Percentiles rank a stretch among this genome's conserved stretches.
Evolutionary conservation across 2,329 filamentous ascomycete genomes (phyloP).

Genomic region (Pseudogymnoascus sp.): DNA sequence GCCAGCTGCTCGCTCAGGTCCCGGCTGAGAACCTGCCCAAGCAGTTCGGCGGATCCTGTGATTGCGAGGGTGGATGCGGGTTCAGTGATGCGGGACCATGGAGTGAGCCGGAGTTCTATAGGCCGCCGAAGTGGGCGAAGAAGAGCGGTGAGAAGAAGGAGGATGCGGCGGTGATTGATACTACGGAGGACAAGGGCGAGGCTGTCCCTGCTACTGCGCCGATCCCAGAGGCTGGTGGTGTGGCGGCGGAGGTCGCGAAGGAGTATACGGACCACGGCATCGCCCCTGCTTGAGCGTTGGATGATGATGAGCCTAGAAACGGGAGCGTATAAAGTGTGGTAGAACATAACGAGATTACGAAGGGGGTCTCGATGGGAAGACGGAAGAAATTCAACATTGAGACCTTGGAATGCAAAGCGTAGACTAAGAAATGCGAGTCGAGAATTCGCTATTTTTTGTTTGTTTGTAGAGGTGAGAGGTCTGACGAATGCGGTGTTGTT

Average conservation of each 20-base stretch:
- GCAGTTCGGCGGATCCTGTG: conserved; percentile 74
- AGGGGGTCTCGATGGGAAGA: background rate
- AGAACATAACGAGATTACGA: conserved; percentile 4
- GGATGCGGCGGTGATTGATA: conserved; percentile 29
- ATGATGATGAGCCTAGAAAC: background rate
- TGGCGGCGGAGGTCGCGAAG: background rate
- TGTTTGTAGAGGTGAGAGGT: background rate
- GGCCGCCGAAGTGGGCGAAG: conserved; percentile 56
- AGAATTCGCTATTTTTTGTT: background rate
- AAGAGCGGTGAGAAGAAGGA: conserved; percentile 31
- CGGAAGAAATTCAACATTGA: background rate
- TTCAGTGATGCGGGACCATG: conserved; percentile 88
- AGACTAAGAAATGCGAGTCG: background rate
- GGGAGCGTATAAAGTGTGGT: background rate
- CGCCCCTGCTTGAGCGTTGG: background rate
- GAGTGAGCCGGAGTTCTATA: conserved; percentile 61
- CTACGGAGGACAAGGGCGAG: conserved; percentile 21
- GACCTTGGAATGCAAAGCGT: background rate
- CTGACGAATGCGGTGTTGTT: background rate
- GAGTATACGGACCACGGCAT: background rate
- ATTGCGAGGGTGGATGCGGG: conserved; percentile 73
- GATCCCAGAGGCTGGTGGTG: background rate
- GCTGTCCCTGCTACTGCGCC: conserved; percentile 15
- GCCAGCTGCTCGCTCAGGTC: conserved; percentile 75
- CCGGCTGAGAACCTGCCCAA: conserved; percentile 83